Base-by-base conservation (phyloP, 2,329 filamentous ascomycete genomes). In the Penicillium sp. region DNA sequence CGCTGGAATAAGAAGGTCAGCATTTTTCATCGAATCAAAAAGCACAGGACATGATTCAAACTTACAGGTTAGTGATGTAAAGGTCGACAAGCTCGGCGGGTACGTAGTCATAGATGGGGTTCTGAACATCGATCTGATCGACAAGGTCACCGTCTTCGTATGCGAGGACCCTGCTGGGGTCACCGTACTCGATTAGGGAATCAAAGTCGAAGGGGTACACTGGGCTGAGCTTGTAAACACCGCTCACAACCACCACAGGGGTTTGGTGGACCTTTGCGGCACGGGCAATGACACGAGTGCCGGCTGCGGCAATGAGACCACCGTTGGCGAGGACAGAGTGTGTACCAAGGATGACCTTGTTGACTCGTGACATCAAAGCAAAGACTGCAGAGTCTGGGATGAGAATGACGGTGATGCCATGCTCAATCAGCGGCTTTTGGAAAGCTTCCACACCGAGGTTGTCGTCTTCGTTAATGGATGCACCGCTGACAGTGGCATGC, bases 281-380 rank as follows among this genome's bases (percentile, higher is more conserved):
- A 58, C 88, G 87, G 4, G 92, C 91, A 61, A 97, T 89, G 39
- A 90, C 86, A 18, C 86, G 86, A 9, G 90, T 89, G n/a, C 94
- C 94, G 5, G 89, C 86, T 39, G 92, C 88, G 16, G 91, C 89
- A 27, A 97, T 83, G 24, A 96, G 84, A 6, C 90, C 90, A 48
- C 94, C 94, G 66, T 96, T 94, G 47, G 91, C 90, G 43, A 95
- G 86, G 27, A 99, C 90, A 3, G 90, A 88, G 67, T 92, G 89
- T 5, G 93, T 93, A 11, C 90, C 88, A 6, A 99, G 81, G 46
- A 99, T 90, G 57, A 99, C 93, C 77, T 97, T 97, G 80, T 93
- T 95, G 65, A 97, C 91, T 56, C 89, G 86, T 8, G 92, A 90
- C 90, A 99, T 97, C 67, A 97, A 90, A 1, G 92, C 92, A 77